These are phyloP conservation scores for Mallotus japonicus DNA, from an alignment of 441 rosid genomes.

Conservation along the genomic window DNA sequence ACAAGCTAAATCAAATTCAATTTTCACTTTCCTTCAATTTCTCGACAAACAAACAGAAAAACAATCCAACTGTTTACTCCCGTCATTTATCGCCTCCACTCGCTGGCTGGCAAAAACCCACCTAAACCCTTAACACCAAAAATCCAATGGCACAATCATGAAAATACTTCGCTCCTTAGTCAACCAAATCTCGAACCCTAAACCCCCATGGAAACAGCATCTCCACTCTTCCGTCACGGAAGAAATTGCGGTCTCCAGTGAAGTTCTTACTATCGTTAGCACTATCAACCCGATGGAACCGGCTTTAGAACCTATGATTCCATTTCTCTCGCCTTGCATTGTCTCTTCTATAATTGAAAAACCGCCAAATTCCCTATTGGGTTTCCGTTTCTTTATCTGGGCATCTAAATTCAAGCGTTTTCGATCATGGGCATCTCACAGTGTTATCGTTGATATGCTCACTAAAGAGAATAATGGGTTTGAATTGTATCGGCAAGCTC, in stretches of 20 bases:
- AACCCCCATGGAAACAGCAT: slow-evolving; percentile 33
- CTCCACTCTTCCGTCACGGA: slow-evolving; percentile 23
- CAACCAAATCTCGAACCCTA: slow-evolving; percentile 36
- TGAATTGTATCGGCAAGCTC: slow-evolving; percentile 57
- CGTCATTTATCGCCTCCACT: too few species aligned
- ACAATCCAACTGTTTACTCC: too few species aligned
- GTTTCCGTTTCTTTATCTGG: slow-evolving; percentile 85
- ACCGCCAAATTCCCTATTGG: slow-evolving; percentile 40
- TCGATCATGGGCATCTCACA: slow-evolving; percentile 31
- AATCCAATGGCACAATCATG: slow-evolving; percentile 30
- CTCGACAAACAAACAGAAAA: too few species aligned
- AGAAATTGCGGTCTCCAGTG: slow-evolving; percentile 37
- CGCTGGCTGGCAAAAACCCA: slow-evolving; percentile 1
- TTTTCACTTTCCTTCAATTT: too few species aligned
- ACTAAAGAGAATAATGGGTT: slow-evolving; percentile 37
- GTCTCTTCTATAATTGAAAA: slow-evolving; percentile 52
- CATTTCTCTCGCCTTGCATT: slow-evolving; percentile 45
- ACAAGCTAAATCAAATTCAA: too few species aligned
- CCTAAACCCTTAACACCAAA: neutral
- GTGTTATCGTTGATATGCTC: slow-evolving; percentile 44
- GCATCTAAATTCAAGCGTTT: slow-evolving; percentile 54
- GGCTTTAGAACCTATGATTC: slow-evolving; percentile 63
- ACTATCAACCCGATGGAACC: slow-evolving; percentile 58
- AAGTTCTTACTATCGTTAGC: slow-evolving; percentile 47
- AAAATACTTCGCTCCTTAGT: slow-evolving; percentile 30